Evolutionary conservation across 78 protist genomes (phyloP), one percentile per base, ranked within the genome.

Genomic region (Guillardia theta): DNA sequence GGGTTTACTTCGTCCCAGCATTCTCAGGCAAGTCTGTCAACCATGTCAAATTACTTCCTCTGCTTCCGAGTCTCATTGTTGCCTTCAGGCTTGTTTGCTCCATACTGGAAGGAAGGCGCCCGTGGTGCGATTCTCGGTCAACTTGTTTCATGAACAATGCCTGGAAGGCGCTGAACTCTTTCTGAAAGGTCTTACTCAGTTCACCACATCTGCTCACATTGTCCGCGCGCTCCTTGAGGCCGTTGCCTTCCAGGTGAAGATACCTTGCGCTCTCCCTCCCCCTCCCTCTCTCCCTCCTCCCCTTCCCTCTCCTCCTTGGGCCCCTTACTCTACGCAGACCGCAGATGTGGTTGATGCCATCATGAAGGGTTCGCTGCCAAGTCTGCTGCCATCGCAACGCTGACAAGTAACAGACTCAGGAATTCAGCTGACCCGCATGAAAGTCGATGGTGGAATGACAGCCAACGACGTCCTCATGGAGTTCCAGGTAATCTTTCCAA

Each of bases 191-290:
- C 48, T 96, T 48, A 54, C 97, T 1, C 93, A 47, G 58, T 39
- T 2, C 80, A 93, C 95, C n/a, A 78, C 30, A 15, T 0, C 41
- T 36, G 64, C 53, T 33, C 97, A 96, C 93, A 33, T 96, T 77
- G 47, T 88, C 36, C 88, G 96, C 2, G 96, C 97, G 22, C 48
- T 37, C 39, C 88, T 93, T 22, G 97, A 96, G 21, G 48, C 93
- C 88, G 44, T 94, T 22, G 83, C 94, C 0, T 50, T 30, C 43
- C 97, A 95, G 93, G 93, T 46, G n/a, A 5, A 30, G n/a, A n/a
- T n/a, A n/a, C n/a, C n/a, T n/a, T n/a, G n/a, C n/a, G n/a, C n/a
- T n/a, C n/a, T n/a, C n/a, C n/a, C n/a, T n/a, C n/a, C n/a, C n/a
- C n/a, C n/a, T n/a, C n/a, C n/a, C n/a, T n/a, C n/a, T n/a, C n/a